Base-by-base conservation (phyloP, 1,284 basidiomycete species). In the Entoloma clypeatum region DNA sequence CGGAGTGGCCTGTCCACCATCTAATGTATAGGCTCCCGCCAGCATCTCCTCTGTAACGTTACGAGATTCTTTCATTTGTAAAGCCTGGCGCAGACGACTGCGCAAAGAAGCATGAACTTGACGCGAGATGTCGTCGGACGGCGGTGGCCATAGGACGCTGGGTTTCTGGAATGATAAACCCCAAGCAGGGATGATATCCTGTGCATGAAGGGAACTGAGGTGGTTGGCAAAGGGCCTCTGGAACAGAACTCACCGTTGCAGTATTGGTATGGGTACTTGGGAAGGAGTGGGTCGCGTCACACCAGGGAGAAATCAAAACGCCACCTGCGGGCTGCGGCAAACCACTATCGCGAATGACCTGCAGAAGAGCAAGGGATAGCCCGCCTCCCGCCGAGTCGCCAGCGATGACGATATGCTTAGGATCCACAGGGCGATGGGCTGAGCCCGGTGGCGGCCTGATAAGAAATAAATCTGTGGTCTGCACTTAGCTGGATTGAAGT, bases 381-480 rank as follows among this genome's bases (percentile, higher is more conserved):
- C 92, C 93, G 3, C 94, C 96, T 4, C 96, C 96, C 0, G 96
- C 95, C 18, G 92, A 95, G 63, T 96, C 93, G 1, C 96, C 96
- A 0, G 85, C 84, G 28, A 96, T 64, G 7, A 98, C 77, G 32
- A 97, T 87, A 49, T 86, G 81, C 1, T 74, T 75, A 0, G 95
- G 93, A 41, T 87, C 76, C 10, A 99, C 81, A 0, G 92, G 77
- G 10, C 68, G 65, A 63, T 97, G 93, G 24, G 77, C 49, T 62
- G 77, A 63, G 73, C 80, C 60, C 75, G 77, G 66, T 71, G 98
- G 61, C 75, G 75, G 72, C 74, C 75, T 77, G 42, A 67, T 71
- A 39, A 69, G 58, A 57, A 68, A 79, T 32, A 73, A 48, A 45
- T 77, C 76, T 76, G 21, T 29, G 26, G 17, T 24, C 31, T 32